Evolutionary conservation across 768 basidiomycete species (phyloP), one percentile per base, ranked within the genome.

Genomic region (Nidularia sp.): DNA sequence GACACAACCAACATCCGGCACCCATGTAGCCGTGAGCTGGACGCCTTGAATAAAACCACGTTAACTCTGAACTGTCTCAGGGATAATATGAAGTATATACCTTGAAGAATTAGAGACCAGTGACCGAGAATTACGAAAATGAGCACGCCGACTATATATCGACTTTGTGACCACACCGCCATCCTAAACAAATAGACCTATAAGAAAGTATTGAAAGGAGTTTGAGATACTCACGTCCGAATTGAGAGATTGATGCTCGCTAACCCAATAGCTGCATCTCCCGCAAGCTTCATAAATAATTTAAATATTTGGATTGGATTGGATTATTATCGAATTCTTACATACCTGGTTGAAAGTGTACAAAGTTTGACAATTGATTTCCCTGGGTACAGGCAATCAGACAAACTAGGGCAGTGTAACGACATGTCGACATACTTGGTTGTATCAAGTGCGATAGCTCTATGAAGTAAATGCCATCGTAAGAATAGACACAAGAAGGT

Each of bases 91-190:
- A 18, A 18, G 18, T 18, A 18, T 18, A 18, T 18, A 76, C 85
- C 84, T 67, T 86, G 85, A 18, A 88, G 67, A 53, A 88, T 80
- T 45, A 88, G 65, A 0, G 82, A 81, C 86, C 86, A 88, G 55
- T 86, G 86, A 1, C 86, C 86, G 9, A 86, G 68, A 42, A 84
- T 81, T 46, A 87, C 59, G 29, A 80, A n/a, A 5, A 81, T 62
- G 8, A 88, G 67, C 6, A 72, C 52, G 4, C 68, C 65, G 34
- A 84, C 67, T 55, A 88, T 70, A 57, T 73, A 81, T 54, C 70
- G 69, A 47, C 78, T 78, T 47, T 82, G 77, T 5, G 76, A 77
- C 85, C 85, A 88, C 29, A 88, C 77, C 8, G 85, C 86, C 66
- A 87, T 80, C 10, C 65, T 64, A 22, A 7, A 7, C 25, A 48